A percentile compares a stretch with the other conserved stretches of the same genome.
Evolutionary conservation across 164 flowering plant genomes (phyloP).

Genomic region (Liriodendron chinense): DNA sequence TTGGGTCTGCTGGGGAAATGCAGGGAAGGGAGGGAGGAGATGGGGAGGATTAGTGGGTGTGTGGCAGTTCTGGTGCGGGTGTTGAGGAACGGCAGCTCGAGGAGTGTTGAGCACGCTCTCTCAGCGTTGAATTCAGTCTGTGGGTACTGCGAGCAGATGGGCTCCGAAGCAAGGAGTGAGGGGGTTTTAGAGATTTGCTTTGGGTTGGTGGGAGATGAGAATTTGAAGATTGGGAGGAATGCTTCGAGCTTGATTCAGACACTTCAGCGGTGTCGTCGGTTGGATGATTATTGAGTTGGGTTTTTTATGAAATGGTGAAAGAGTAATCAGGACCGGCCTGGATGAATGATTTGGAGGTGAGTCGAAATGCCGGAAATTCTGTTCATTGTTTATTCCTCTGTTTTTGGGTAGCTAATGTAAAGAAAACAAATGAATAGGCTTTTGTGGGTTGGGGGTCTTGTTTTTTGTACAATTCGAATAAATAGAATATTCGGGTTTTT

Average conservation of each 20-base stretch:
- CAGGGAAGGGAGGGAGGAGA: constrained; percentile 73
- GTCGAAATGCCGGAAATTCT: constrained; percentile 3
- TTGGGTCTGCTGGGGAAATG: constrained; percentile 71
- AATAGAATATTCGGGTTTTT: not conserved
- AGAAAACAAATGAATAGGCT: not conserved
- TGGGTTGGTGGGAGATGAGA: constrained; percentile 72
- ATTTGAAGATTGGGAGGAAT: constrained; percentile 74
- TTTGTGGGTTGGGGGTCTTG: constrained; percentile 3
- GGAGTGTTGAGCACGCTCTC: constrained; percentile 63
- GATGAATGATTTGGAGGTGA: constrained; percentile 4
- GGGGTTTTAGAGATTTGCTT: constrained; percentile 63
- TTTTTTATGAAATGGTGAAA: not conserved
- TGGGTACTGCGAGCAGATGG: constrained; percentile 34
- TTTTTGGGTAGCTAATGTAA: constrained; percentile 1
- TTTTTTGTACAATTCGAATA: constrained; percentile 11
- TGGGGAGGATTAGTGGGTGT: constrained; percentile 45
- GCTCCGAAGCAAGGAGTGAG: constrained; percentile 43
- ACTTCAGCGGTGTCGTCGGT: constrained; percentile 28
- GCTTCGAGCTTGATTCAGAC: constrained; percentile 62
- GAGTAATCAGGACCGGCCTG: not conserved
- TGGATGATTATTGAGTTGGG: not conserved
- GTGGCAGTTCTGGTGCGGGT: constrained; percentile 49
- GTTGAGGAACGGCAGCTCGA: constrained; percentile 51
- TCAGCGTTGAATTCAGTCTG: constrained; percentile 58
- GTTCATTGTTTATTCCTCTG: constrained; percentile 10